Evolutionary conservation across 495 filamentous ascomycete species (phyloP).

Genomic region (Aspergillus homomorphus): DNA sequence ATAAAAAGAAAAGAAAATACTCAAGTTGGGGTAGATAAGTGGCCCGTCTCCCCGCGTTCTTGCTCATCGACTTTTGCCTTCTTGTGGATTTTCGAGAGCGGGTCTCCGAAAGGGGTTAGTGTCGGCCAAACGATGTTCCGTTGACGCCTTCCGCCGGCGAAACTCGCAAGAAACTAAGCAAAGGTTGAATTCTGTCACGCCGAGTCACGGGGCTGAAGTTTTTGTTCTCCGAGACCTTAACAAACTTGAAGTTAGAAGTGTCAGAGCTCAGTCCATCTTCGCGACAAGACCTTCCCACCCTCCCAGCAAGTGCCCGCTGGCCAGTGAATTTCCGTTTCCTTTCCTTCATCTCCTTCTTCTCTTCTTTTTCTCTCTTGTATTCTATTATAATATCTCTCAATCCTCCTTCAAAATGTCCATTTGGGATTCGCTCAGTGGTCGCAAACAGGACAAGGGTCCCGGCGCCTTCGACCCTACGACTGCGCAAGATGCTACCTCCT

Average conservation of each 20-base stretch:
- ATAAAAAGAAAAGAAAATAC: constrained; percentile 1
- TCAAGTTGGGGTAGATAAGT: neutral
- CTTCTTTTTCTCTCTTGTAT: constrained; percentile 23
- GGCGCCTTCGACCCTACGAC: constrained; percentile 64
- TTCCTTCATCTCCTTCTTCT: constrained; percentile 16
- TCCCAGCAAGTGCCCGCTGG: constrained; percentile 15
- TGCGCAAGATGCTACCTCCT: constrained; percentile 75
- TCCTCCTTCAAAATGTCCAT: constrained; percentile 58
- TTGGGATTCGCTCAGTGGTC: constrained; percentile 85
- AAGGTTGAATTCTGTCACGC: constrained; percentile 4
- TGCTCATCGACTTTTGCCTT: constrained; percentile 15
- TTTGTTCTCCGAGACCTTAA: constrained; percentile 31
- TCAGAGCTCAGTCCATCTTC: neutral
- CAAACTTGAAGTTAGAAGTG: neutral
- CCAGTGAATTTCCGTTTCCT: constrained; percentile 21
- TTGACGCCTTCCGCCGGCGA: constrained; percentile 7
- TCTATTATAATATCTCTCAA: constrained; percentile 26
- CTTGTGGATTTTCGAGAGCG: constrained; percentile 31
- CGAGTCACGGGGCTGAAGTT: constrained; percentile 45
- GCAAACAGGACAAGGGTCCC: constrained; percentile 64
- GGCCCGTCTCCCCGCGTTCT: constrained; percentile 17
- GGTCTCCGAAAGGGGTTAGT: constrained; percentile 27
- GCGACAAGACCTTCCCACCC: neutral
- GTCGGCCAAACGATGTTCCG: constrained; percentile 25
- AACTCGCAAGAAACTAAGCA: neutral